Percentiles rank a stretch among this genome's conserved stretches.
Evolutionary conservation across 805 yeast genomes (phyloP).

Genomic region (Saccharomyces kudriavzevii): DNA sequence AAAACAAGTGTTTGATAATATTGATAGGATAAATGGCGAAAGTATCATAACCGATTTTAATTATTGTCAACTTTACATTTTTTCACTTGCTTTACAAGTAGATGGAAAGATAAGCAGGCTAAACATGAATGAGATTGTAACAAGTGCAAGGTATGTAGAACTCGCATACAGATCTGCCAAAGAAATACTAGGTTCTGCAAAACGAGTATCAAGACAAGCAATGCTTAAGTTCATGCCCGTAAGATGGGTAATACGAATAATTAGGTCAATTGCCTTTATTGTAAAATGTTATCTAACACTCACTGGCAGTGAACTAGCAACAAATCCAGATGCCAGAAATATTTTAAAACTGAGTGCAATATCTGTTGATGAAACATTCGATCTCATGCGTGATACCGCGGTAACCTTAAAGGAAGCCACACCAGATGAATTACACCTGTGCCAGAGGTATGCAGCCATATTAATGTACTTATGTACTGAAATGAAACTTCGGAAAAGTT

Average conservation of each 20-base stretch:
- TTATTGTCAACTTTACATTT: conserved; percentile 76
- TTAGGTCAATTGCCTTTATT: conserved; percentile 81
- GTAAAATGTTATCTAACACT: conserved; percentile 75
- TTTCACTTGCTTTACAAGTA: conserved; percentile 65
- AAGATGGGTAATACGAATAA: conserved; percentile 82
- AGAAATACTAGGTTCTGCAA: conserved; percentile 64
- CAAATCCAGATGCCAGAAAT: conserved; percentile 36
- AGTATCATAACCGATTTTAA: conserved; percentile 73
- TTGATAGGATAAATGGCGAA: conserved; percentile 49
- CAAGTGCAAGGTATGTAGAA: conserved; percentile 69
- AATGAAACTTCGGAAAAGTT: conserved; percentile 43
- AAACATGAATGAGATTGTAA: conserved; percentile 60
- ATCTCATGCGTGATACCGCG: conserved; percentile 63
- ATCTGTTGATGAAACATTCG: conserved; percentile 62
- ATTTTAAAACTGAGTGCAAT: conserved; percentile 54
- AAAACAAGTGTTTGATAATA: conserved; percentile 29
- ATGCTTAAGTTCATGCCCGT: conserved; percentile 76
- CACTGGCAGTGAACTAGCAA: conserved; percentile 30
- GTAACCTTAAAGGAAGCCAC: conserved; percentile 69
- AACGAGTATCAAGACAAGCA: conserved; percentile 55
- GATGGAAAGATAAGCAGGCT: conserved; percentile 33
- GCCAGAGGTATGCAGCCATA: conserved; percentile 71
- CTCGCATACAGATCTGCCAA: conserved; percentile 79
- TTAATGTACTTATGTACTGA: conserved; percentile 69
- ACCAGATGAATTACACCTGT: conserved; percentile 81